Conservation (phyloP, 805 yeast genomes). For the Starmerella geochares region DNA sequence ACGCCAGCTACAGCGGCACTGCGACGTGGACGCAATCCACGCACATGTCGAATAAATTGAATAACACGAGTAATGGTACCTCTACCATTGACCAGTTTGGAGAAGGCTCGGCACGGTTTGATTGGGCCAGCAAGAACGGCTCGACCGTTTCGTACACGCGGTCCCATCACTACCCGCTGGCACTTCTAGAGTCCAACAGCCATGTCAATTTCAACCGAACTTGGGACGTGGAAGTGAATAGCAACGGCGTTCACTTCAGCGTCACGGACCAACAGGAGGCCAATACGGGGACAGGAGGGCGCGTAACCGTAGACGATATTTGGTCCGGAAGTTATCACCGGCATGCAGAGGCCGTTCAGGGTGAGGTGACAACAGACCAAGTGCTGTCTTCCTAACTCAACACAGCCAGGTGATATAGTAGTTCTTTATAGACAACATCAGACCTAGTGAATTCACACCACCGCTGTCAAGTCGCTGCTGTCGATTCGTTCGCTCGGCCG, state of each 20-base stretch:
- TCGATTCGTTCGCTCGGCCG: no score
- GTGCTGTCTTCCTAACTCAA: background rate
- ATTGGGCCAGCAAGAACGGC: slow-evolving; percentile 9
- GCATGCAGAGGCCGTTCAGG: slow-evolving; percentile 8
- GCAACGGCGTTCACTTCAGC: slow-evolving; percentile 4
- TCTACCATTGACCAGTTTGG: slow-evolving; percentile 4
- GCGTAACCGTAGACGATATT: slow-evolving; percentile 8
- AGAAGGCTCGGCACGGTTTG: background rate
- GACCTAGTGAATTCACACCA: no score
- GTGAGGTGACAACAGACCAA: slow-evolving; percentile 4
- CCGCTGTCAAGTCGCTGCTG: no score
- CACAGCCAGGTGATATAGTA: no score
- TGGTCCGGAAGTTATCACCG: slow-evolving; percentile 8
- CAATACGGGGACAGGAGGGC: background rate
- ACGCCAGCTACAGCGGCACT: background rate
- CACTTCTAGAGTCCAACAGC: background rate
- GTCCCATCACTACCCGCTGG: slow-evolving; percentile 11
- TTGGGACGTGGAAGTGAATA: slow-evolving; percentile 9
- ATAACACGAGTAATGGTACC: background rate
- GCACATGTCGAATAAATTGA: slow-evolving; percentile 6
- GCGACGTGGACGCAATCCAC: slow-evolving; percentile 7
- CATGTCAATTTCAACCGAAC: slow-evolving; percentile 2
- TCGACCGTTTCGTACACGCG: background rate
- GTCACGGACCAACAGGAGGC: slow-evolving; percentile 8
- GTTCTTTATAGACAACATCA: no score